Percentiles rank a stretch among this genome's conserved stretches.
These are phyloP conservation scores for Trypanosoma avium DNA, from an alignment of 208 protist species.

Conservation along the genomic window DNA sequence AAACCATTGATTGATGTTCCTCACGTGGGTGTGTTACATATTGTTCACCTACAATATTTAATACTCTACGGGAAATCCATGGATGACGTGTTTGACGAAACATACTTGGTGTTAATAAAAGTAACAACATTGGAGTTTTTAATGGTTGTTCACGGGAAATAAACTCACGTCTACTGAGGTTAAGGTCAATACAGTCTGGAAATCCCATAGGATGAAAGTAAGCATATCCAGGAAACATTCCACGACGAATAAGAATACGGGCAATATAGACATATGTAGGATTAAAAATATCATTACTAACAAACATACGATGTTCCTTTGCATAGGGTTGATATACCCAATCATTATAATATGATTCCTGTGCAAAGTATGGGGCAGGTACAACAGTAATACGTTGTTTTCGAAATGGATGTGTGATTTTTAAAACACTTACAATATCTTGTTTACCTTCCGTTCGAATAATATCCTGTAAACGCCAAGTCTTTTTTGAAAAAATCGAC, in stretches of 20 bases:
- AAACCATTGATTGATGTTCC: slow-evolving; percentile 72
- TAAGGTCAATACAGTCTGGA: slow-evolving; percentile 78
- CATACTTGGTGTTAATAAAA: slow-evolving; percentile 61
- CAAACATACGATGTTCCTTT: slow-evolving; percentile 82
- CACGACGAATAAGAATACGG: slow-evolving; percentile 52
- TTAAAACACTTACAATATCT: slow-evolving; percentile 69
- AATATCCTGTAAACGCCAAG: slow-evolving; percentile 76
- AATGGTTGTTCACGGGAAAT: slow-evolving; percentile 78
- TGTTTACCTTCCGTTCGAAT: slow-evolving; percentile 52
- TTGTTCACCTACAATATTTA: slow-evolving; percentile 72
- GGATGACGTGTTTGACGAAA: slow-evolving; percentile 66
- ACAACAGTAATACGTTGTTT: slow-evolving; percentile 78
- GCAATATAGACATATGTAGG: slow-evolving; percentile 79
- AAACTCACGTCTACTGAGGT: slow-evolving; percentile 72
- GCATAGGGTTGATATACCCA: slow-evolving; percentile 90
- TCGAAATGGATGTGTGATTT: slow-evolving; percentile 75
- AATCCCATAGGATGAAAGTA: slow-evolving; percentile 88
- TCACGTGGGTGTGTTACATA: slow-evolving; percentile 79
- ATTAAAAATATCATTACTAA: slow-evolving; percentile 87
- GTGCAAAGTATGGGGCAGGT: slow-evolving; percentile 63
- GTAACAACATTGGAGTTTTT: slow-evolving; percentile 60
- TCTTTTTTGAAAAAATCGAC: slow-evolving; percentile 43
- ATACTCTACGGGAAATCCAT: slow-evolving; percentile 55
- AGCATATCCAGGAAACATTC: slow-evolving; percentile 63
- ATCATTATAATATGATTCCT: slow-evolving; percentile 71